Evolutionary conservation across 2,329 filamentous ascomycete genomes (phyloP), one percentile per base, ranked within the genome.

Genomic region (Didymosphaeria variabile): DNA sequence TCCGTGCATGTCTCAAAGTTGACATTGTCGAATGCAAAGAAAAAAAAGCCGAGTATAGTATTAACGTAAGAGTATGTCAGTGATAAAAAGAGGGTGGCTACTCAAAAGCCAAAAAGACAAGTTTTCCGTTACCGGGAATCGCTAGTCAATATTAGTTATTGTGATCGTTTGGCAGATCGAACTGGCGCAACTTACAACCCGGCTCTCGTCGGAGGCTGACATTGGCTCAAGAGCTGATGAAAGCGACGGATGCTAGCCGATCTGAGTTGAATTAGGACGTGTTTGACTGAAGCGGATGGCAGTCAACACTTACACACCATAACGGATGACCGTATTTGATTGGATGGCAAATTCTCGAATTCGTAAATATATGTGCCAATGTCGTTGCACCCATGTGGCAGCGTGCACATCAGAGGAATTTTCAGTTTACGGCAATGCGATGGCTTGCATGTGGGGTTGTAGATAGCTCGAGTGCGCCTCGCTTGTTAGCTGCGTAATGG

Each of bases 331-430:
- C 38, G 21, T 46, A 8, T 55, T 38, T 55, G 52, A 45, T 55
- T 45, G 51, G 51, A 42, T 87, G 75, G 1, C 86, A 13, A 34
- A 12, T 19, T 21, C 2, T 12, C 2, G 10, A 34, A n/a, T 15
- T 32, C 1, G 12, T 0, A 34, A 19, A 21, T 50, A 50, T 50
- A 50, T 32, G n/a, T 6, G n/a, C 17, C 17, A 6, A 1, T 6
- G 17, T 2, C 6, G 17, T 5, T 6, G 17, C 5, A 6, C 1
- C 2, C 17, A 6, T 12, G 36, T 6, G 17, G 12, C 10, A 40
- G 13, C 36, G 12, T 29, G 15, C 36, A 17, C 5, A 2, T 17
- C 9, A 40, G 17, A n/a, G 2, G 26, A 29, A 29, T 29, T 29
- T 6, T 0, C 2, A 2, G 17, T 17, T 23, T 46, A 29, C 21